These are phyloP conservation scores for Aquilaria agallochum DNA, from an alignment of 441 rosid species.

Conservation along the genomic window DNA sequence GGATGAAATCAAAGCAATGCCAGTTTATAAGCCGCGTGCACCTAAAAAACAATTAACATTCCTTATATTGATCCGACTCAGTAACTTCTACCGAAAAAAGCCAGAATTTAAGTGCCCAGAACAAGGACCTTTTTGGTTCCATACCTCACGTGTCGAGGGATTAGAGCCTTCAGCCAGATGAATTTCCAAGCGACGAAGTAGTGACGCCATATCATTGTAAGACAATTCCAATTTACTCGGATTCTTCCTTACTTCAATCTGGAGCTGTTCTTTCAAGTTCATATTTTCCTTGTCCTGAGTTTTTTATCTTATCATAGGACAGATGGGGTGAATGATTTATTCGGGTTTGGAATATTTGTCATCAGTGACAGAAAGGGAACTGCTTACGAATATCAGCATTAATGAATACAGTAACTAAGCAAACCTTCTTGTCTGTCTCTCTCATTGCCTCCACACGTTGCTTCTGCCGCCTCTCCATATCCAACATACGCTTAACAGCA, in stretches of 20 bases:
- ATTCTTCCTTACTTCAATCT: slow-evolving; percentile 57
- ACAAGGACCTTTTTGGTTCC: slow-evolving; percentile 7
- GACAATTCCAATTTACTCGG: slow-evolving; percentile 48
- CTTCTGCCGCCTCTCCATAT: slow-evolving; percentile 84
- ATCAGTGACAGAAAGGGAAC: not conserved
- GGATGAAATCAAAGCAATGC: slow-evolving; percentile 80
- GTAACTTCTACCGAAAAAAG: no score
- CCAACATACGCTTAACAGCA: slow-evolving; percentile 61
- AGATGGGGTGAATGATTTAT: not conserved
- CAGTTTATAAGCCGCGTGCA: slow-evolving; percentile 67
- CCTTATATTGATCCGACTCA: no score
- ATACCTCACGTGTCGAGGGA: slow-evolving; percentile 57
- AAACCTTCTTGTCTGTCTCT: slow-evolving; percentile 83
- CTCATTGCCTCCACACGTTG: slow-evolving; percentile 85
- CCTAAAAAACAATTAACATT: slow-evolving; percentile 29
- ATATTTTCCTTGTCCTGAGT: slow-evolving; percentile 74
- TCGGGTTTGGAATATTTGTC: not conserved
- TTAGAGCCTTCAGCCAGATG: slow-evolving; percentile 41
- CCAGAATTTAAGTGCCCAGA: no score
- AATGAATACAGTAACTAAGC: not conserved
- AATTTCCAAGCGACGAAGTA: slow-evolving; percentile 74
- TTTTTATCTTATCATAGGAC: slow-evolving; percentile 10
- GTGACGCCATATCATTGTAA: slow-evolving; percentile 57
- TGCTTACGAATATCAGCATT: not conserved
- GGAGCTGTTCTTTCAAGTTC: slow-evolving; percentile 66